A percentile compares a stretch with the other conserved stretches of the same genome.
These are phyloP conservation scores for Penicillium janthinellum DNA, from an alignment of 2,329 filamentous ascomycete species.

Conservation along the genomic window DNA sequence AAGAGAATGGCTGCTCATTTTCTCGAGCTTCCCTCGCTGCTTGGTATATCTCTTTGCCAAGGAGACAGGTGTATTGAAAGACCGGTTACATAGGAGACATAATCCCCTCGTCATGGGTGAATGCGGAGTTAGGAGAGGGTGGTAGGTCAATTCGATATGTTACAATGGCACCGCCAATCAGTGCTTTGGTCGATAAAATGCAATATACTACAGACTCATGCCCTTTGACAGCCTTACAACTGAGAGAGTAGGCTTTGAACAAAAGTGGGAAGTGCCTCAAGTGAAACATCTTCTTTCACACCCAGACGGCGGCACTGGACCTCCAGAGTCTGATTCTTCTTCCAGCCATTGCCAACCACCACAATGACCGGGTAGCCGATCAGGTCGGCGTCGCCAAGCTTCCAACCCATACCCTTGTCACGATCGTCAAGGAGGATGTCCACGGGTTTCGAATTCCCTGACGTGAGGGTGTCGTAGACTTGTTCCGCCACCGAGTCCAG, in stretches of 20 bases:
- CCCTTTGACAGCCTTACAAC: constrained; percentile 45
- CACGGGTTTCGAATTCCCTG: constrained; percentile 35
- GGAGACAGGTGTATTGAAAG: too few relatives aligned
- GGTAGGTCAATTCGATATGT: not conserved
- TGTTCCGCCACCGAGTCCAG: constrained; percentile 53
- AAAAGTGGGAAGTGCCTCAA: constrained; percentile 53
- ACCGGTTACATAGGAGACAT: not conserved
- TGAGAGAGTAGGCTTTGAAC: constrained; percentile 52
- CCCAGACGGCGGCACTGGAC: constrained; percentile 74
- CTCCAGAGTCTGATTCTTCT: constrained; percentile 62
- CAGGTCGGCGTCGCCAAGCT: constrained; percentile 84
- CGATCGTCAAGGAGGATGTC: constrained; percentile 78
- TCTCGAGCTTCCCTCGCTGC: too few relatives aligned
- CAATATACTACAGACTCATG: constrained; percentile 4
- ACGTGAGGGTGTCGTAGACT: constrained; percentile 65
- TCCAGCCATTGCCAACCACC: constrained; percentile 74
- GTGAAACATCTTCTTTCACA: constrained; percentile 60
- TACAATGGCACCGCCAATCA: not conserved
- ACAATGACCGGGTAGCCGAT: constrained; percentile 85
- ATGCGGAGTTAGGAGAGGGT: not conserved
- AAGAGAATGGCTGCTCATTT: too few relatives aligned
- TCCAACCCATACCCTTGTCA: constrained; percentile 71
- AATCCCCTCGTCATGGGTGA: not conserved
- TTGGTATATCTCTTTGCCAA: too few relatives aligned
- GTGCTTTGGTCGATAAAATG: not conserved